A percentile compares a stretch with the other conserved stretches of the same genome.
These are phyloP conservation scores for Primulina huaijiensis DNA, from an alignment of 257 asterid genomes.

Conservation along the genomic window DNA sequence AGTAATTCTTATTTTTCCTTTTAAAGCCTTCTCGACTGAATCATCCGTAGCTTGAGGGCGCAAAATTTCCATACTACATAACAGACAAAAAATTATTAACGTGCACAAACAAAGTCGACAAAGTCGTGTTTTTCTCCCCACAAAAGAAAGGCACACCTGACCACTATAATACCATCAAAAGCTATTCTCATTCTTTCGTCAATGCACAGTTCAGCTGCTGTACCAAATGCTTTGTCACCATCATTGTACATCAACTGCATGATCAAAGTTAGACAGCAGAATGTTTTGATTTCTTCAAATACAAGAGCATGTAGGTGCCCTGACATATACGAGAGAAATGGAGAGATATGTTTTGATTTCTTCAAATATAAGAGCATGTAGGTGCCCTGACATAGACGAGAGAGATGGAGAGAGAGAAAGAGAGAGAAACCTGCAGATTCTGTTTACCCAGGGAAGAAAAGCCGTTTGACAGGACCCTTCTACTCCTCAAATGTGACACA, in stretches of 20 bases:
- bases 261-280: constrained; percentile 32
- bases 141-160: constrained; percentile 47
- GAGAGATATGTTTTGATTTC: constrained; percentile 15
- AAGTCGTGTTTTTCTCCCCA: constrained; percentile 3
- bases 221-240: constrained; percentile 99
- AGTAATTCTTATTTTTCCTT: constrained; percentile 92
- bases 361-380: constrained; percentile 19
- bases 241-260: constrained; percentile 94
- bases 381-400: constrained; percentile 3
- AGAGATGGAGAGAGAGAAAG: constrained; percentile 12
- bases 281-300: constrained; percentile 18
- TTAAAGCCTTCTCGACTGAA: constrained; percentile 49
- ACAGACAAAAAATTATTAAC: constrained; percentile 23
- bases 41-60: constrained; percentile 65
- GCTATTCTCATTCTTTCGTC: constrained; percentile 94
- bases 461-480: constrained; percentile 92
- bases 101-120: constrained; percentile 25
- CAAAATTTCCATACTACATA: constrained; percentile 83
- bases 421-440: constrained; percentile 71
- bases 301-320: constrained; percentile 14
- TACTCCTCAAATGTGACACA: constrained; percentile 88
- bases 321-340: neutral
- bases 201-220: constrained; percentile 78
- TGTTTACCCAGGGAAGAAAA: constrained; percentile 83
- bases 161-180: constrained; percentile 90